phyloP scores from a whole-genome alignment of 2,329 filamentous ascomycete genomes.

The Cladosporium sp. region DNA sequence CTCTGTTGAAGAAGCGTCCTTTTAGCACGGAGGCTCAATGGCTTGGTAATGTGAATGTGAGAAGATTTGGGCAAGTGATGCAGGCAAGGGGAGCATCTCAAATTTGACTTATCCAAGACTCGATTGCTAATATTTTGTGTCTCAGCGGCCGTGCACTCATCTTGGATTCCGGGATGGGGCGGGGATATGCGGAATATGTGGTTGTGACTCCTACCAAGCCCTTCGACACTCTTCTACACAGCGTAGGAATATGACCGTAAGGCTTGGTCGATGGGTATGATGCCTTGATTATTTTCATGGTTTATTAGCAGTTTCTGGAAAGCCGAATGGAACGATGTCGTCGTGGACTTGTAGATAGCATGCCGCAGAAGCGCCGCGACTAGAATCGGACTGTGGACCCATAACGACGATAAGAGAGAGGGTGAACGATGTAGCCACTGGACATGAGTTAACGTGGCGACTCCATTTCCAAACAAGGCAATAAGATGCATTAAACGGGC shows the following conservation, averaged over 20 bases:
- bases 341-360: neutral
- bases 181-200: conserved; percentile 8
- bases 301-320: no score
- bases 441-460: no score
- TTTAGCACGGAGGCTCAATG: no score
- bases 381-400: conserved; percentile 8
- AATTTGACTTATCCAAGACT: conserved; percentile 3
- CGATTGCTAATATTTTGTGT: conserved; percentile 5
- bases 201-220: neutral
- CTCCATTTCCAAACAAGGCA: no score
- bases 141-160: conserved; percentile 5
- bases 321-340: neutral
- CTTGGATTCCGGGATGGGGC: conserved; percentile 2
- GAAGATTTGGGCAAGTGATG: neutral
- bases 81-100: neutral
- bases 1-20: conserved; percentile 12
- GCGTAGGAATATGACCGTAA: neutral
- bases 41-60: neutral
- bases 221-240: neutral
- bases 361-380: conserved; percentile 10
- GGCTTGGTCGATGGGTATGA: neutral
- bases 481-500: no score
- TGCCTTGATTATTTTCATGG: no score
- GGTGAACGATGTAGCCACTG: no score
- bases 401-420: neutral